Conservation (phyloP, 2,329 filamentous ascomycete genomes). For the Triangularia verruculosa region DNA sequence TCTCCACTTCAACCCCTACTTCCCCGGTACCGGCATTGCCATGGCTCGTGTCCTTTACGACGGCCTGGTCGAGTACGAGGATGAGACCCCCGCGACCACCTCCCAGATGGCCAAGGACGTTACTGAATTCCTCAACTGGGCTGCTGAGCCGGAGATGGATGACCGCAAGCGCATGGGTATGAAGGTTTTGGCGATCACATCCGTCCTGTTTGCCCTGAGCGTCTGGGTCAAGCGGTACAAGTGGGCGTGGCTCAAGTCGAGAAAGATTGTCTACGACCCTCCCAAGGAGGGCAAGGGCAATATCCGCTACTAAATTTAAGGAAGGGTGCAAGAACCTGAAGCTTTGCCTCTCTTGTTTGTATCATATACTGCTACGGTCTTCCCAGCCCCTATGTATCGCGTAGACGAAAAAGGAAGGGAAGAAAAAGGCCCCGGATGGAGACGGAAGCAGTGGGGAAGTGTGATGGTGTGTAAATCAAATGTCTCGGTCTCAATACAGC, state of each 20-base stretch:
- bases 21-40: slow-evolving; percentile 96
- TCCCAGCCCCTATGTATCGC: slow-evolving; percentile 33
- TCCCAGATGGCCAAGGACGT: slow-evolving; percentile 99
- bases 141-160: slow-evolving; percentile 98
- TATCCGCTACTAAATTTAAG: slow-evolving; percentile 44
- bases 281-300: slow-evolving; percentile 55
- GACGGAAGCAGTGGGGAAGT: slow-evolving; percentile 24
- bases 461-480: slow-evolving; percentile 52
- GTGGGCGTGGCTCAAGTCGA: slow-evolving; percentile 93
- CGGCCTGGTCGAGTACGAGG: slow-evolving; percentile 96
- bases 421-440: slow-evolving; percentile 28
- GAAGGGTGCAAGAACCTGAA: slow-evolving; percentile 17
- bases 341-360: slow-evolving; percentile 38
- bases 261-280: slow-evolving; percentile 87
- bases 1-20: slow-evolving; percentile 99
- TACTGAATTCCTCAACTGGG: slow-evolving; percentile 98
- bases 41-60: slow-evolving; percentile 99
- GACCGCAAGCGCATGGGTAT: slow-evolving; percentile 99
- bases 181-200: slow-evolving; percentile 83
- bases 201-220: slow-evolving; percentile 78
- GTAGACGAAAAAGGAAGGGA: slow-evolving; percentile 28
- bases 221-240: slow-evolving; percentile 99
- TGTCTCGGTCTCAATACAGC: slow-evolving; percentile 42
- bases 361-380: slow-evolving; percentile 32
- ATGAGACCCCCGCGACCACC: slow-evolving; percentile 87